Evolutionary conservation across 495 filamentous ascomycete species (phyloP).

Genomic region (Parachaetomium inaequale): DNA sequence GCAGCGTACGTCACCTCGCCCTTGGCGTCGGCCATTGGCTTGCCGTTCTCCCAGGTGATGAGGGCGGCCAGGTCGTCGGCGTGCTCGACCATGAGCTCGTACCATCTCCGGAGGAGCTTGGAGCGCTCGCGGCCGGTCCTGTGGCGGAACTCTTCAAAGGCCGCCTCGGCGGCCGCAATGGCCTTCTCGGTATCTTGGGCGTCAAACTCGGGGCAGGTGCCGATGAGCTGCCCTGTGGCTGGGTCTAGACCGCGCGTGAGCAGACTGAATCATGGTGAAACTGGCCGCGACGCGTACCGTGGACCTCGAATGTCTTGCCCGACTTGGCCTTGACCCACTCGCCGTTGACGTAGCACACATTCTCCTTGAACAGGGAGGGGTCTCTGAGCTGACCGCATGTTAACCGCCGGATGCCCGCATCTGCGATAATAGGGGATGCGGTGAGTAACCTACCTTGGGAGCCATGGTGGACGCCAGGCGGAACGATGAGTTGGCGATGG

Average conservation of each 20-base stretch:
- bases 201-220: slow-evolving; percentile 78
- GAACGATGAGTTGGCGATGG: slow-evolving; percentile 15
- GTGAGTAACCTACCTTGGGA: slow-evolving; percentile 38
- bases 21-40: slow-evolving; percentile 67
- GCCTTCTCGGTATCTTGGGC: slow-evolving; percentile 70
- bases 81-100: slow-evolving; percentile 83
- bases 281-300: slow-evolving; percentile 45
- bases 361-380: slow-evolving; percentile 69
- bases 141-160: slow-evolving; percentile 71
- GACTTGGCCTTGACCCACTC: slow-evolving; percentile 75
- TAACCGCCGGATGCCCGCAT: background rate
- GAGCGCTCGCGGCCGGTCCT: slow-evolving; percentile 77
- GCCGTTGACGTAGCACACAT: slow-evolving; percentile 80
- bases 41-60: slow-evolving; percentile 84
- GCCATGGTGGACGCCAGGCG: slow-evolving; percentile 45
- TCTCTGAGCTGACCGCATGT: slow-evolving; percentile 65
- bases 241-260: slow-evolving; percentile 57
- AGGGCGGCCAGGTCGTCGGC: slow-evolving; percentile 81
- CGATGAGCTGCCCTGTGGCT: slow-evolving; percentile 72
- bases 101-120: slow-evolving; percentile 83
- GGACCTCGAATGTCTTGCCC: slow-evolving; percentile 75
- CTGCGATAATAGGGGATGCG: background rate
- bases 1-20: slow-evolving; percentile 72
- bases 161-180: slow-evolving; percentile 69
- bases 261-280: background rate